A percentile compares a stretch with the other conserved stretches of the same genome.
phyloP scores from a whole-genome alignment of 164 flowering plant species.

The Stephania yunnanensis region DNA sequence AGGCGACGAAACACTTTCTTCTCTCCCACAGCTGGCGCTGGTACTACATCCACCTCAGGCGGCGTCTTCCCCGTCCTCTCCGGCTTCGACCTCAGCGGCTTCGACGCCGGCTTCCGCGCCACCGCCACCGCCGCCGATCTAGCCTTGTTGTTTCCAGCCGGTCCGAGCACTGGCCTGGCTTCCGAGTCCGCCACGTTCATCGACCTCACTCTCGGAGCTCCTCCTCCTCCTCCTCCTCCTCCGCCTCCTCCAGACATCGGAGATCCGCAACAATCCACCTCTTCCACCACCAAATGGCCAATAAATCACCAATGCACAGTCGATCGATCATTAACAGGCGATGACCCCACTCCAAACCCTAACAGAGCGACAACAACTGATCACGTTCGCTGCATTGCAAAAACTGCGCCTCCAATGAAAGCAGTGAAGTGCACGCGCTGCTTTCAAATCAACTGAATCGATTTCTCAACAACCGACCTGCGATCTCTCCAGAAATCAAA shows the following conservation, averaged over 20 bases:
- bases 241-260: neutral
- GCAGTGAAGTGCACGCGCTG: neutral
- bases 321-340: neutral
- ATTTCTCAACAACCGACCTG: neutral
- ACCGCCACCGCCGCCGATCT: neutral
- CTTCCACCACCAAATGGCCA: neutral
- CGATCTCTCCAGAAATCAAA: neutral
- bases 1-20: constrained; percentile 21
- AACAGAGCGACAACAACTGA: neutral
- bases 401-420: neutral
- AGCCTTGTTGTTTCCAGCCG: constrained; percentile 5
- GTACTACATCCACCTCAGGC: neutral
- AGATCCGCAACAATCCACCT: neutral
- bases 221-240: neutral
- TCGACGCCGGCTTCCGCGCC: neutral
- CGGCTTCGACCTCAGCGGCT: neutral
- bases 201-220: constrained; percentile 4
- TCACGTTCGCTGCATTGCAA: neutral
- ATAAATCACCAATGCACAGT: neutral
- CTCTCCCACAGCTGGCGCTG: constrained; percentile 16
- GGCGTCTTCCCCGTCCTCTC: neutral
- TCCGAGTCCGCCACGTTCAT: neutral
- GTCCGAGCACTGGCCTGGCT: constrained; percentile 6
- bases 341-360: neutral
- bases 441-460: neutral